Evolutionary conservation across 164 flowering plant species (phyloP), one percentile per base, ranked within the genome.

Genomic region (Stephania cephalantha): DNA sequence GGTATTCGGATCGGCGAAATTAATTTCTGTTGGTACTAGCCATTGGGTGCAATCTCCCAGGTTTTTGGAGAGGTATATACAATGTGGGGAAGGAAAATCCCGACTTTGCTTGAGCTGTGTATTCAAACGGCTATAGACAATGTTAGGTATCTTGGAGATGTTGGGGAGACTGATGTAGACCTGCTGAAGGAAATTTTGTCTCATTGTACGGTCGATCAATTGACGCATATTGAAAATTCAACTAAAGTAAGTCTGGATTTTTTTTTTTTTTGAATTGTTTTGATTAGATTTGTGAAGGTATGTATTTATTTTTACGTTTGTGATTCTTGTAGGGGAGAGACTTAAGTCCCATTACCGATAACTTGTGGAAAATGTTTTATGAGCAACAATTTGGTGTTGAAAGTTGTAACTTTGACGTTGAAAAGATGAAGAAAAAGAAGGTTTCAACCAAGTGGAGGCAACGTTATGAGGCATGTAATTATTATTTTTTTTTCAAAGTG

Each of bases 171-270:
- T 4, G 98, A 92, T 80, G 69, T 78, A 18, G 66, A 87, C 74
- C 87, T 95, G 48, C 84, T 95, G 71, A 91, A 85, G 53, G 88
- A 85, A 3, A 86, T 95, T 80, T 84, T 95, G 70, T 87, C 91
- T 42, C 97, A 95, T 74, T 95, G 99, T 77, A 91, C 92, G 0
- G 70, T 78, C 20, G 98, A 95, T 46, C 97, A 93, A 79, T 83
- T 95, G 84, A 87, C 73, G 87, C 93, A 88, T 76, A 82, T 95
- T 46, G 99, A 93, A 85, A 83, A 91, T 31, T 76, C 83, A 74
- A 77, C 95, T 42, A 29, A 77, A 76, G 99, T 95, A 85, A 80
- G 92, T 68, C 58, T 30, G 48, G 31, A 48, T 3, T 30, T 48
- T 4, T 17, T 48, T 4, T 17, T 30, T 25, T 17, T 35, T 35